Evolutionary conservation across 192 early-diverging fungal species (phyloP), one percentile per base, ranked within the genome.

Genomic region (Piromyces finnis): DNA sequence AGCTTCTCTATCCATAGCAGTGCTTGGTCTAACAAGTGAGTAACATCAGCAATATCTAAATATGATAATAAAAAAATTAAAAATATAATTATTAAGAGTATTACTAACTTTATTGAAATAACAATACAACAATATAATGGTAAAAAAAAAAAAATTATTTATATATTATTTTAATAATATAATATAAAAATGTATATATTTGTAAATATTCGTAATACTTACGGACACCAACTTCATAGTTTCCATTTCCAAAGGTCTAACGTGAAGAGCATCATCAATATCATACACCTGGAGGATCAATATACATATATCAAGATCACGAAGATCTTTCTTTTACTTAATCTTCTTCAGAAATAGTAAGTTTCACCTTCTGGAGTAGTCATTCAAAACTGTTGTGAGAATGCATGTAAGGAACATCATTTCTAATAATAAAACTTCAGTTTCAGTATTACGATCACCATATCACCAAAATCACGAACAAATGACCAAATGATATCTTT

Each of bases 201-300:
- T n/a, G n/a, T n/a, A n/a, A n/a, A n/a, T n/a, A n/a, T n/a, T n/a
- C n/a, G n/a, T n/a, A 32, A 32, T 28, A 83, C 86, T 84, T 59
- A 83, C 81, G 92, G 16, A 94, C 93, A 18, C 93, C 93, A 29
- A 98, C 94, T 83, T 94, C 91, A 83, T 88, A 94, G 82, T 96
- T 96, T 28, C 95, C 95, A 82, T 96, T 96, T 91, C 89, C 78
- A 99, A 86, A 77, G 81, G 28, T 28, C 89, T 79, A 2, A 93
- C 93, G 82, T 99, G 98, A 36, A 99, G 89, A 0, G 98, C 96
- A 88, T 99, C 98, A 87, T 99, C 98, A 79, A 99, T 99, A 90
- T 99, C 98, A 0, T 97, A 90, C 98, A 12, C 95, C 93, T 39
- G 98, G 98, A 39, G 98, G 98, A 90, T 99, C 98, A 80, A 99